Base-by-base conservation (phyloP, 108 stramenopile species). In the Fistulifera pelliculosa region DNA sequence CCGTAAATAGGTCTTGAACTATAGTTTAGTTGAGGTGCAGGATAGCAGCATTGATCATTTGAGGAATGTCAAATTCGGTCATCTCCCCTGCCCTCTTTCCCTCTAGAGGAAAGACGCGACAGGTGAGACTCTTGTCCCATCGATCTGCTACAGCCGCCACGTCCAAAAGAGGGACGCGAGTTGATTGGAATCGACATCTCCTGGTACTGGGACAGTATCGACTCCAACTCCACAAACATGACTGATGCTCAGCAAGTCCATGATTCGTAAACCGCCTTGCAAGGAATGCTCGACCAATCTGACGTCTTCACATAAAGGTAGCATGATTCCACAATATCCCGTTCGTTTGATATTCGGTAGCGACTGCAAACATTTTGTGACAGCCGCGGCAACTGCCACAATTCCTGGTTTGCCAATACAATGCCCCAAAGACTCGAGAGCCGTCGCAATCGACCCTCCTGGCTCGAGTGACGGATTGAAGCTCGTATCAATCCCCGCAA, bases 171-270 rank as follows among this genome's bases (percentile, higher is more conserved):
- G 41, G 1, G 77, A 61, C 5, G 66, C 49, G 28, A 93, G 49
- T 43, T 65, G 58, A 15, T 74, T 51, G 10, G 18, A 38, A 2
- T 70, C 54, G 26, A 58, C 56, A 54, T 83, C 62, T 5, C 80
- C 83, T 1, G 82, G 64, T 12, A 93, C 56, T 17, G 90, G 90
- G n/a, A 93, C 85, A 0, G 87, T 88, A 44, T 93, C 90, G 1
- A 93, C 64, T 10, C 90, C 90, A 4, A 93, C 90, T 1, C 90
- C 90, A 62, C 90, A 93, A 0, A 88, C 86, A 21, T 73, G 80
- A 26, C 79, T 79, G 16, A 93, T 71, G 35, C 59, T 68, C 31
- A 93, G 53, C 10, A 93, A 58, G 56, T 87, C 68, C 55, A 58
- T 70, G 66, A 63, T 71, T 42, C 40, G 57, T 14, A 64, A 42